These are phyloP conservation scores for Talaromyces atroroseus DNA, from an alignment of 2,329 filamentous ascomycete species.

Conservation along the genomic window DNA sequence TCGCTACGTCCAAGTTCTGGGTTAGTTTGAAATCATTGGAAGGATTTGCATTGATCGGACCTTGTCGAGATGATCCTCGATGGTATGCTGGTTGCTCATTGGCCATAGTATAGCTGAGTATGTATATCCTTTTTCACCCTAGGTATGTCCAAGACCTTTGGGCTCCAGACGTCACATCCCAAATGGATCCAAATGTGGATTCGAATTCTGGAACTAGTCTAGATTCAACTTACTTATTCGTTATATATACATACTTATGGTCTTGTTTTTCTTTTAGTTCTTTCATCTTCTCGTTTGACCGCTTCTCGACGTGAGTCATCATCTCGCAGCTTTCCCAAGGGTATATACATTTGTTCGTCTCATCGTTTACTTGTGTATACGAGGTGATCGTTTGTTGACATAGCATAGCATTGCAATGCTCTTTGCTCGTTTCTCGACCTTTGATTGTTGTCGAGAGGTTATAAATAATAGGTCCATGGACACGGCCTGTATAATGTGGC, in stretches of 20 bases:
- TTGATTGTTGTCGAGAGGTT: background rate
- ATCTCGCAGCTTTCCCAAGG: background rate
- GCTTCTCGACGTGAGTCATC: background rate
- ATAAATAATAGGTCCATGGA: constrained; percentile 1
- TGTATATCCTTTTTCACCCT: background rate
- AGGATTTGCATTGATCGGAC: background rate
- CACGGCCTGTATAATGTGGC: constrained; percentile 3
- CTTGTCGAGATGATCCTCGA: background rate
- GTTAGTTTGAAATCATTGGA: background rate
- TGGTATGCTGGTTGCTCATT: background rate
- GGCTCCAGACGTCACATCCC: background rate
- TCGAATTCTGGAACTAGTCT: background rate
- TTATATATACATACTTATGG: background rate
- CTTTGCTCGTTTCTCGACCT: background rate
- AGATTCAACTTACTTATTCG: too few relatives aligned
- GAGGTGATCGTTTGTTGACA: background rate
- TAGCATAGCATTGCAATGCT: background rate
- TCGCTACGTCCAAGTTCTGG: too few relatives aligned
- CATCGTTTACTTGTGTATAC: background rate
- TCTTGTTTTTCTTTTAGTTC: background rate
- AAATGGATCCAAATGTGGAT: background rate
- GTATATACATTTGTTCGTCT: background rate
- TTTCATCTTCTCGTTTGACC: background rate
- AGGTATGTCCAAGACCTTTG: background rate
- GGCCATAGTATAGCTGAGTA: background rate